Conservation (phyloP, 257 asterid species). For the Misopates orontium region DNA sequence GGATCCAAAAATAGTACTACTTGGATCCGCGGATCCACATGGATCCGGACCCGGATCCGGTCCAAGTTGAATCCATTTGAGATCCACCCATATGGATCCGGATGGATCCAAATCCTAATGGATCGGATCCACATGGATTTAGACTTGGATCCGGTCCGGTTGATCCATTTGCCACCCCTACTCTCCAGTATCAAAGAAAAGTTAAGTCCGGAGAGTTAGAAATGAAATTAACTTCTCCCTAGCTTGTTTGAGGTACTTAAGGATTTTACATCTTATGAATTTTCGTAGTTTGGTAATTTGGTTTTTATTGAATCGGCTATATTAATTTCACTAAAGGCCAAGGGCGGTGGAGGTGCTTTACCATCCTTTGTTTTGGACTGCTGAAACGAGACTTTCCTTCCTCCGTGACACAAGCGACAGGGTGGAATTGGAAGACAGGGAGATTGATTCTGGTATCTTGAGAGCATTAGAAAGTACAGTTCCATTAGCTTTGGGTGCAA, state of each 20-base stretch:
- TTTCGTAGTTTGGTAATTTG: slow-evolving; percentile 5
- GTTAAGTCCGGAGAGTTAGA: neutral
- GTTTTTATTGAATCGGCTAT: neutral
- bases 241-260: too few relatives aligned
- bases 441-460: slow-evolving; percentile 53
- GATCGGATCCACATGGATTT: too few relatives aligned
- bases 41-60: too few relatives aligned
- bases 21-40: too few relatives aligned
- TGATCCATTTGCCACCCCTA: too few relatives aligned
- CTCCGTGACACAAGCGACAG: slow-evolving; percentile 93
- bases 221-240: too few relatives aligned
- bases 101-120: too few relatives aligned
- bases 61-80: too few relatives aligned
- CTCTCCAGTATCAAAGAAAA: neutral
- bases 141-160: too few relatives aligned
- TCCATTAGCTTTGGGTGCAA: slow-evolving; percentile 66
- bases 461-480: slow-evolving; percentile 71
- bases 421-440: slow-evolving; percentile 89
- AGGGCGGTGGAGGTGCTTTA: slow-evolving; percentile 66
- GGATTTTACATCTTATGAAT: too few relatives aligned
- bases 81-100: too few relatives aligned
- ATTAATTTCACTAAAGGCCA: slow-evolving; percentile 49
- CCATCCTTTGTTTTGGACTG: slow-evolving; percentile 93
- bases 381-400: slow-evolving; percentile 83
- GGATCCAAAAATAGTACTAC: too few relatives aligned